A percentile compares a stretch with the other conserved stretches of the same genome.
phyloP scores from a whole-genome alignment of 176 grass and related monocot genomes.

The Oryza officinalis region DNA sequence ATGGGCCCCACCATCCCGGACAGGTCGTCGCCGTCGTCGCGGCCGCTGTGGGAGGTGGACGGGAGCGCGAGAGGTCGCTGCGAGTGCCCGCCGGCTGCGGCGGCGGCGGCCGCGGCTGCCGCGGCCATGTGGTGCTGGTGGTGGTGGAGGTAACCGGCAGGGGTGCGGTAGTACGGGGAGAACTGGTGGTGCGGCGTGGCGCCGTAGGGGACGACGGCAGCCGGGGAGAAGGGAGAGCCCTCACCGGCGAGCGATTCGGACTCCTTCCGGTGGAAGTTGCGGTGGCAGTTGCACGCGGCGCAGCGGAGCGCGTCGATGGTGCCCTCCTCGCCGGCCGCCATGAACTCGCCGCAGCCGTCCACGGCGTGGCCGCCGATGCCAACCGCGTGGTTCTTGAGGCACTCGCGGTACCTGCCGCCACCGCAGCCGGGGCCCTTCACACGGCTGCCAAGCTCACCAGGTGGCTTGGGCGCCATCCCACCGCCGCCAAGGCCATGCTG shows the following conservation, averaged over 20 bases:
- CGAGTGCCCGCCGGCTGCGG: constrained; percentile 16
- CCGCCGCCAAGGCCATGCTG: background rate
- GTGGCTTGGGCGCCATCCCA: constrained; percentile 20
- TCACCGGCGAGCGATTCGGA: constrained; percentile 23
- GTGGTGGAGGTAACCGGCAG: constrained; percentile 55
- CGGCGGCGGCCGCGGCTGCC: constrained; percentile 6
- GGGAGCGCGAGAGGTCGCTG: constrained; percentile 48
- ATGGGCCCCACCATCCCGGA: constrained; percentile 45
- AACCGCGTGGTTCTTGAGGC: constrained; percentile 88
- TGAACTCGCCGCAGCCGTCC: constrained; percentile 94
- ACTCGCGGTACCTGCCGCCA: constrained; percentile 69
- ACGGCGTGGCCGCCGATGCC: constrained; percentile 73
- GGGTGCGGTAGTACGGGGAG: constrained; percentile 65
- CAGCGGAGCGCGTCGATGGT: constrained; percentile 76
- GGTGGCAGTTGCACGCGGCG: constrained; percentile 88
- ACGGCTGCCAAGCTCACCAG: background rate
- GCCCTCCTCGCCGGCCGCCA: constrained; percentile 70
- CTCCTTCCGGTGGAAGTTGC: constrained; percentile 83
- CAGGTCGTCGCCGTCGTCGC: constrained; percentile 53
- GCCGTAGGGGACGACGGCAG: constrained; percentile 47
- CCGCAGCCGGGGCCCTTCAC: constrained; percentile 2
- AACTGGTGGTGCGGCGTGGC: constrained; percentile 49
- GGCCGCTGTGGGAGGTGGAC: constrained; percentile 52
- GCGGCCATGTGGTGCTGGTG: constrained; percentile 36
- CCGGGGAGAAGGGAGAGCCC: constrained; percentile 46